Percentiles rank a stretch among this genome's conserved stretches.
These are phyloP conservation scores for Aspergillus costaricaensis DNA, from an alignment of 2,329 filamentous ascomycete genomes.

Conservation along the genomic window DNA sequence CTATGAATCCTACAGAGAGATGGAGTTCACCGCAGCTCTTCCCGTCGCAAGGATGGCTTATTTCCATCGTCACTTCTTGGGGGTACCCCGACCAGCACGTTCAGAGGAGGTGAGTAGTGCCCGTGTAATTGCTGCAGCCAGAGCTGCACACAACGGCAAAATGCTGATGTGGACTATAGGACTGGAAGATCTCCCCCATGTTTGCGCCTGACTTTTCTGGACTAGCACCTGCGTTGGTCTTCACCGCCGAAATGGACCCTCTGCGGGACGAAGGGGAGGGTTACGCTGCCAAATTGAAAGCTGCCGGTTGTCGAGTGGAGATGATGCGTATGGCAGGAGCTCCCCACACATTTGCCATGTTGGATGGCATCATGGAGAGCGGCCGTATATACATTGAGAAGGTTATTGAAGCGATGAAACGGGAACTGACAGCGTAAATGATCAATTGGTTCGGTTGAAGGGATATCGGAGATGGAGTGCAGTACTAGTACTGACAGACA, in stretches of 20 bases:
- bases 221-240: slow-evolving; percentile 42
- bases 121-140: neutral
- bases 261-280: slow-evolving; percentile 46
- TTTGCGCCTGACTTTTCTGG: slow-evolving; percentile 36
- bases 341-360: slow-evolving; percentile 35
- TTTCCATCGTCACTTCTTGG: slow-evolving; percentile 43
- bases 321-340: slow-evolving; percentile 33
- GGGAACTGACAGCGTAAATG: slow-evolving; percentile 20
- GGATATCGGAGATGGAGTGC: neutral
- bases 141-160: neutral
- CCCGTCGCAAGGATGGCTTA: slow-evolving; percentile 42
- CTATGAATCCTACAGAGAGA: slow-evolving; percentile 44
- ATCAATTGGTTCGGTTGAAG: neutral
- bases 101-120: slow-evolving; percentile 36
- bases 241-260: slow-evolving; percentile 45
- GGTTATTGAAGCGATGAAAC: slow-evolving; percentile 32
- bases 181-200: slow-evolving; percentile 49
- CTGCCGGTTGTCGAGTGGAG: slow-evolving; percentile 37
- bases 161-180: slow-evolving; percentile 26
- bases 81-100: slow-evolving; percentile 37
- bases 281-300: slow-evolving; percentile 41
- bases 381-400: slow-evolving; percentile 32
- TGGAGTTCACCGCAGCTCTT: slow-evolving; percentile 40
- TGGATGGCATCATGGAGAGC: slow-evolving; percentile 36
- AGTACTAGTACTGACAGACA: neutral